Evolutionary conservation across 441 rosid species (phyloP).

Genomic region (Erysimum cheiri): DNA sequence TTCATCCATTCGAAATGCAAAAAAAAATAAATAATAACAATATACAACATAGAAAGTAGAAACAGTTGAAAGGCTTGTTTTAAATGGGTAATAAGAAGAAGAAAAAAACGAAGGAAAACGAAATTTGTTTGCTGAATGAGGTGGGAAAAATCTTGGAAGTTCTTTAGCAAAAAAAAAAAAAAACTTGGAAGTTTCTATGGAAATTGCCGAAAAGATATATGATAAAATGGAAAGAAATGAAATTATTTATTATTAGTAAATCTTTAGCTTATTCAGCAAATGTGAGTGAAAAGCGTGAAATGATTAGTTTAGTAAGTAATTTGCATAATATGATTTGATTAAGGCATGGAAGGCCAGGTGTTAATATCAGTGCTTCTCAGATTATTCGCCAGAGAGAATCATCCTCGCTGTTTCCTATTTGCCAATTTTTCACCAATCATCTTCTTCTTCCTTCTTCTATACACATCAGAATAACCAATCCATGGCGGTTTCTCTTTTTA

Average conservation of each 20-base stretch:
- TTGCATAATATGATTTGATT: not conserved
- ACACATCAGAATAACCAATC: conserved; percentile 24
- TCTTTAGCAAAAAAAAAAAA: not conserved
- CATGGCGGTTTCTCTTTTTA: conserved; percentile 51
- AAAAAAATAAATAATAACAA: too few species aligned
- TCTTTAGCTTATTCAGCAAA: not conserved
- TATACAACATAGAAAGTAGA: too few species aligned
- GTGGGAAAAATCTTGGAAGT: not conserved
- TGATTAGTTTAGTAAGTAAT: conserved; percentile 20
- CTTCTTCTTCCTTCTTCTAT: conserved; percentile 1
- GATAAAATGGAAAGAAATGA: not conserved
- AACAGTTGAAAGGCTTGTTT: too few species aligned
- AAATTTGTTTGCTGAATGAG: not conserved
- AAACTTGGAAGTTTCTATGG: not conserved
- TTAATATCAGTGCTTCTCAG: conserved; percentile 18
- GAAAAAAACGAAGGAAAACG: not conserved
- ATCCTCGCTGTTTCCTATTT: conserved; percentile 39
- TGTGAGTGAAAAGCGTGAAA: too few species aligned
- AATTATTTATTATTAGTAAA: not conserved
- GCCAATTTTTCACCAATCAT: conserved; percentile 26
- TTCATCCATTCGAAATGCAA: too few species aligned
- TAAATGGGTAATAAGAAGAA: not conserved
- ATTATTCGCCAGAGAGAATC: conserved; percentile 26
- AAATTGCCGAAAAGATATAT: not conserved
- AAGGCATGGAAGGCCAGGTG: conserved; percentile 29